phyloP scores from a whole-genome alignment of 805 yeast species.

The Candida ascalaphidarum region DNA sequence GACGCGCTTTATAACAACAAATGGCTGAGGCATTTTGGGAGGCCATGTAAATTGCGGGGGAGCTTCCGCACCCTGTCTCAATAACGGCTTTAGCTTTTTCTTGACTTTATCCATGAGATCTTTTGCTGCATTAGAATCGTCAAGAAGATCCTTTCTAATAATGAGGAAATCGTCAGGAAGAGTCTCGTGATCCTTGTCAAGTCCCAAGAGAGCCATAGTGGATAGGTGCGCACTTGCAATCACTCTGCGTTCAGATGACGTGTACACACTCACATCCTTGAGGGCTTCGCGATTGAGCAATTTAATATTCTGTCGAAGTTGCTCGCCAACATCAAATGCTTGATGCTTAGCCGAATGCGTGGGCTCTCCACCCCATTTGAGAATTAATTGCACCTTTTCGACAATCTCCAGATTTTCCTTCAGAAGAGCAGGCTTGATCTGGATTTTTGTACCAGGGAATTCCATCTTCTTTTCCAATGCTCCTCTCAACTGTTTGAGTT shows the following conservation, averaged over 20 bases:
- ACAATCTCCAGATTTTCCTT: slow-evolving; percentile 55
- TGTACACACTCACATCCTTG: slow-evolving; percentile 76
- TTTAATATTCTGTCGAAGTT: slow-evolving; percentile 84
- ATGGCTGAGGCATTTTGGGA: slow-evolving; percentile 95
- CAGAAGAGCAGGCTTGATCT: slow-evolving; percentile 79
- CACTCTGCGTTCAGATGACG: slow-evolving; percentile 93
- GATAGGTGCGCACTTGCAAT: slow-evolving; percentile 87
- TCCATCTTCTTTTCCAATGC: slow-evolving; percentile 85
- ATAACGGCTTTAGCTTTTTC: slow-evolving; percentile 87
- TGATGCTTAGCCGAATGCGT: slow-evolving; percentile 96
- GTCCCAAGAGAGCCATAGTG: slow-evolving; percentile 65
- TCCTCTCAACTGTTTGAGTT: slow-evolving; percentile 64
- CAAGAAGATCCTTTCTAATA: slow-evolving; percentile 83
- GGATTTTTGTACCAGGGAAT: slow-evolving; percentile 95
- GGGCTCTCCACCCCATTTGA: slow-evolving; percentile 99
- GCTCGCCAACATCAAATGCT: slow-evolving; percentile 93
- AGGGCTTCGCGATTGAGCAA: slow-evolving; percentile 77
- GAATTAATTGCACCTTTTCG: slow-evolving; percentile 89
- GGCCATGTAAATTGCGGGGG: slow-evolving; percentile 99
- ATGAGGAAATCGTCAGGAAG: slow-evolving; percentile 72
- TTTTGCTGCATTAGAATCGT: slow-evolving; percentile 97
- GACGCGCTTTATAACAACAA: slow-evolving; percentile 84
- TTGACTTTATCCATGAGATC: slow-evolving; percentile 96
- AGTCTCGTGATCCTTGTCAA: slow-evolving; percentile 39
- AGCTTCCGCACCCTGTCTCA: slow-evolving; percentile 93